These are phyloP conservation scores for Trametes coccinea DNA, from an alignment of 768 basidiomycete genomes.

Conservation along the genomic window DNA sequence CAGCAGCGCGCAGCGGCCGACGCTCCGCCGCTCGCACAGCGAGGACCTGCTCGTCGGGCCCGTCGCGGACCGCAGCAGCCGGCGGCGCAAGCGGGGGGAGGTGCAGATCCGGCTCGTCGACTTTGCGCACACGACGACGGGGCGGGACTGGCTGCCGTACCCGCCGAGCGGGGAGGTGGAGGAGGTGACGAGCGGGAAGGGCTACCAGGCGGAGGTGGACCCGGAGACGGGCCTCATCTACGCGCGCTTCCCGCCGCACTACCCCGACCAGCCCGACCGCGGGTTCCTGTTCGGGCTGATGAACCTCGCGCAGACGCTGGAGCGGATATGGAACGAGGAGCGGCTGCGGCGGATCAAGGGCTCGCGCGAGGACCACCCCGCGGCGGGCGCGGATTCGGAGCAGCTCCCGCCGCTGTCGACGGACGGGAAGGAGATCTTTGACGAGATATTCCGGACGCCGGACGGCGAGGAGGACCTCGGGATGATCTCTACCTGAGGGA, in stretches of 20 bases:
- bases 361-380: constrained; percentile 58
- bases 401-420: constrained; percentile 65
- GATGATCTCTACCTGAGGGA: constrained; percentile 66
- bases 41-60: constrained; percentile 77
- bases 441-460: constrained; percentile 60
- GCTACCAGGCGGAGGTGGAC: constrained; percentile 82
- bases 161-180: constrained; percentile 44
- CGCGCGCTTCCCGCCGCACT: constrained; percentile 93
- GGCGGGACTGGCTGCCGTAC: constrained; percentile 81
- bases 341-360: constrained; percentile 66
- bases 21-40: constrained; percentile 73
- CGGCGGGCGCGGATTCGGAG: constrained; percentile 33
- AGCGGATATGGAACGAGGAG: constrained; percentile 87
- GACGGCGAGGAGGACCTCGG: constrained; percentile 71
- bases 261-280: constrained; percentile 84
- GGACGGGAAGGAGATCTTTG: constrained; percentile 80
- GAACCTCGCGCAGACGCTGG: constrained; percentile 73
- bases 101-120: constrained; percentile 96
- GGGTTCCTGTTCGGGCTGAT: constrained; percentile 93
- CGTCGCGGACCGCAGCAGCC: constrained; percentile 58
- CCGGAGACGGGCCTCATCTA: constrained; percentile 80
- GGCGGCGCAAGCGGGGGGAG: constrained; percentile 83
- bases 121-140: constrained; percentile 98
- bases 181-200: constrained; percentile 59
- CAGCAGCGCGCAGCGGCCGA: constrained; percentile 36